A percentile compares a stretch with the other conserved stretches of the same genome.
phyloP scores from a whole-genome alignment of 1,139 yeast species.

The Yamadazyma spencermartinsiae region DNA sequence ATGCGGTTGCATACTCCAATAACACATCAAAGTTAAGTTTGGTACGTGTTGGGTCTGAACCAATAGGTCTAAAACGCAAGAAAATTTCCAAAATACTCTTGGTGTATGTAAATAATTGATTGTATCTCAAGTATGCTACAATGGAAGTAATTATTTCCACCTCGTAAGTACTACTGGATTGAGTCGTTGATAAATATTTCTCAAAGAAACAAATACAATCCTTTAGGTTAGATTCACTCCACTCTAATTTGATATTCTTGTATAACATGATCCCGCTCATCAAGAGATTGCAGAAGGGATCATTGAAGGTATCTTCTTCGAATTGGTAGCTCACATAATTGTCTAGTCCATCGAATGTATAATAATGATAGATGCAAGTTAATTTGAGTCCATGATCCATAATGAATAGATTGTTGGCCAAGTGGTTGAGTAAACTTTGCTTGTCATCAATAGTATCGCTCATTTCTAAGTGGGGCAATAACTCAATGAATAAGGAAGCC shows the following conservation, averaged over 20 bases:
- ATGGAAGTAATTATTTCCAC: slow-evolving; percentile 7
- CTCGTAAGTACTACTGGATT: slow-evolving; percentile 3
- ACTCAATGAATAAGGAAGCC: slow-evolving; percentile 2
- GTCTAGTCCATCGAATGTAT: slow-evolving; percentile 21
- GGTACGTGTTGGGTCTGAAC: slow-evolving; percentile 3
- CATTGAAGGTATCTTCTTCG: neutral
- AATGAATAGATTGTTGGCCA: slow-evolving; percentile 9
- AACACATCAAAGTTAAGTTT: slow-evolving; percentile 8
- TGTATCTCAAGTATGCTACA: slow-evolving; percentile 40
- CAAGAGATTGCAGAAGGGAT: slow-evolving; percentile 12
- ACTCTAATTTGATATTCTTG: slow-evolving; percentile 20
- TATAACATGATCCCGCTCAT: slow-evolving; percentile 23
- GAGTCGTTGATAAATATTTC: slow-evolving; percentile 11
- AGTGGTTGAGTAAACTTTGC: neutral
- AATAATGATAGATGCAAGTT: slow-evolving; percentile 22
- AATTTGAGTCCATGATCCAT: slow-evolving; percentile 12
- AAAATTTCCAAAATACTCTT: slow-evolving; percentile 20
- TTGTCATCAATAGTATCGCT: neutral
- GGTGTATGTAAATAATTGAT: slow-evolving; percentile 31
- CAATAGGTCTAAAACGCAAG: slow-evolving; percentile 7
- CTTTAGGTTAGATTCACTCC: slow-evolving; percentile 19
- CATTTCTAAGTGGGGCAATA: neutral
- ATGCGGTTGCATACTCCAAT: slow-evolving; percentile 14
- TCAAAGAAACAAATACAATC: slow-evolving; percentile 14
- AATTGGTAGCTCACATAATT: slow-evolving; percentile 13